Base-by-base conservation (phyloP, 305 asterid species). In the Caryopteris hybrid region DNA sequence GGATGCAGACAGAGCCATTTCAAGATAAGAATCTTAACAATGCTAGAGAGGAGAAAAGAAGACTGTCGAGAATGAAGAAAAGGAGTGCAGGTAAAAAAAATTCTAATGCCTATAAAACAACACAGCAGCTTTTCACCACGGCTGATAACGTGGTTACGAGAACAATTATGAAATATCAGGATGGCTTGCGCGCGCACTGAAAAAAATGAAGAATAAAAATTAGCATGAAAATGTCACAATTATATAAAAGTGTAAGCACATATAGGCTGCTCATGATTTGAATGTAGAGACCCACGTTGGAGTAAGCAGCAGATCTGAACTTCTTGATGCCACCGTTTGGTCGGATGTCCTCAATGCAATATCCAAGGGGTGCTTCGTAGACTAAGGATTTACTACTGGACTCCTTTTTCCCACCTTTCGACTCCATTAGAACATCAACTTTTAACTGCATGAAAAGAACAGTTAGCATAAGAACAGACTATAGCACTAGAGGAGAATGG, bases 101-200 rank as follows among this genome's bases (percentile, higher is more conserved):
- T 56, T 61, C 56, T 33, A 42, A 69, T 75, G 79, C 29, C 38
- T 60, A 76, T 71, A 47, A 34, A 45, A 25, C 43, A 3, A 79
- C 61, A 31, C 38, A 70, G 22, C 34, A 63, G 6, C 36, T 41
- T 73, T 1, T 20, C 31, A 53, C 62, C 60, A 85, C 90, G 96
- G 65, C 91, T 12, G 54, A 2, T 1, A 84, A 83, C 96, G 95
- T 68, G 80, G 39, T 68, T 13, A 5, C 65, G 59, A 64, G 16
- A 46, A 43, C n/a, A 51, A 41, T 14, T 5, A 8, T 22, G 78
- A 79, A 34, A 61, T 88, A 80, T 92, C 98, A 92, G 90, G 98
- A 92, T 73, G 98, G 98, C 66, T 86, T 88, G 86, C 98, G 98
- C 71, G 96, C 94, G 80, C 98, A 92, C 98, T 91, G 96, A 89